Conservation (phyloP, 768 basidiomycete genomes). For the Psilocybe tampanensis region DNA sequence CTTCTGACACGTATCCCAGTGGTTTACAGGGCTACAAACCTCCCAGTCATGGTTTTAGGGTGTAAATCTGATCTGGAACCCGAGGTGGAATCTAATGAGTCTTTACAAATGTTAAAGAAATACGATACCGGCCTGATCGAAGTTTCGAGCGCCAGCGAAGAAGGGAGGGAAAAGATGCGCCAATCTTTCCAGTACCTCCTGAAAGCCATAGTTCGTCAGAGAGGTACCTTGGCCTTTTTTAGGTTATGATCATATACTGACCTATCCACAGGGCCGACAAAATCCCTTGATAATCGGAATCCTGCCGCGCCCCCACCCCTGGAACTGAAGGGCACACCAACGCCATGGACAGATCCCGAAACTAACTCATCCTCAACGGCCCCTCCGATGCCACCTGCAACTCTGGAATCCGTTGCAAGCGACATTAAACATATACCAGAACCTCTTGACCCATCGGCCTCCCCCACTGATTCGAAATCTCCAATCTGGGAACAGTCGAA, state of each 20-base stretch:
- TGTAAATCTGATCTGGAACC: constrained; percentile 81
- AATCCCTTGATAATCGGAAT: constrained; percentile 54
- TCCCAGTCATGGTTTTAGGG: constrained; percentile 76
- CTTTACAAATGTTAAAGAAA: constrained; percentile 48
- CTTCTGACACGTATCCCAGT: constrained; percentile 39
- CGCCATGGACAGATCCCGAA: constrained; percentile 58
- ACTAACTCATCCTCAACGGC: constrained; percentile 52
- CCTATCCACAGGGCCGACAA: constrained; percentile 28
- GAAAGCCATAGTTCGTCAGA: constrained; percentile 58
- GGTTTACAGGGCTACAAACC: constrained; percentile 54
- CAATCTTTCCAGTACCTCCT: constrained; percentile 76
- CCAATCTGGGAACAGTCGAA: constrained; percentile 58
- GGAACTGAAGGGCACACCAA: constrained; percentile 42
- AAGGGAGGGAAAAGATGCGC: constrained; percentile 73
- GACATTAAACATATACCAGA: constrained; percentile 6
- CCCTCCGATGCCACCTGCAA: constrained; percentile 27
- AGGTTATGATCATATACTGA: neutral
- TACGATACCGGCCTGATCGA: constrained; percentile 83
- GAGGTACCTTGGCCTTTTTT: constrained; percentile 34
- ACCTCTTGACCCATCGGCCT: constrained; percentile 1
- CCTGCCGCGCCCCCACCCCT: constrained; percentile 72
- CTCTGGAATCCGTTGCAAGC: neutral
- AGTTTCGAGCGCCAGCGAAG: constrained; percentile 57
- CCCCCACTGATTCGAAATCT: constrained; percentile 25
- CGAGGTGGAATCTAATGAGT: constrained; percentile 58